phyloP scores from a whole-genome alignment of 768 basidiomycete species.

The Dendrothele bispora region DNA sequence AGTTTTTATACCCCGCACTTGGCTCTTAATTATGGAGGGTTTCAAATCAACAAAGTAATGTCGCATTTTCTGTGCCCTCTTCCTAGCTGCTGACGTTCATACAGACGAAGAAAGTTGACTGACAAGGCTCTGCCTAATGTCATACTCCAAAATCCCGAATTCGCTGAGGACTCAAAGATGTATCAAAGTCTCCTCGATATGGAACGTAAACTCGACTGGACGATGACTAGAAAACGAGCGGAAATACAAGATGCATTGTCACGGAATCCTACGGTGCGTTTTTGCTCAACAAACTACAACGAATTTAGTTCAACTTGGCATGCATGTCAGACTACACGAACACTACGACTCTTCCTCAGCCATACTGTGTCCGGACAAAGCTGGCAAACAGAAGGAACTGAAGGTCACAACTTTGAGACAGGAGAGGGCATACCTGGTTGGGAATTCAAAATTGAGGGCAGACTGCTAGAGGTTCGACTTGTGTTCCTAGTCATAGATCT shows the following conservation, averaged over 20 bases:
- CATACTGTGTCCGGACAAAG: conserved; percentile 84
- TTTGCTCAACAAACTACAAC: neutral
- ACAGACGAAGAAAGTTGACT: conserved; percentile 74
- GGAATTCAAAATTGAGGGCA: conserved; percentile 84
- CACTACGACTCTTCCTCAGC: conserved; percentile 81
- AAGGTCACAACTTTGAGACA: conserved; percentile 63
- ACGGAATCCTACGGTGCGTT: conserved; percentile 64
- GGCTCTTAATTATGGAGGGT: neutral
- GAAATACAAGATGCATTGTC: conserved; percentile 90
- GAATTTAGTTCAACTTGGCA: neutral
- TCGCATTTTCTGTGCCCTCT: neutral
- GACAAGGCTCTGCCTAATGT: conserved; percentile 80
- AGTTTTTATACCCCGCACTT: too few species aligned
- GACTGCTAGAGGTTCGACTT: conserved; percentile 70
- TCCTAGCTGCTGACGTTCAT: conserved; percentile 1
- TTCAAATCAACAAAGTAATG: neutral
- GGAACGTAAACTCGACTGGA: conserved; percentile 94
- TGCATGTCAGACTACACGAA: conserved; percentile 82
- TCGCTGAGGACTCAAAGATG: conserved; percentile 80
- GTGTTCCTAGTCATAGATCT: neutral
- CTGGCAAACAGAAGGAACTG: conserved; percentile 69
- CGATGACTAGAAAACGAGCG: conserved; percentile 84
- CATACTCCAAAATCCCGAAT: conserved; percentile 70
- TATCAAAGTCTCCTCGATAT: conserved; percentile 85
- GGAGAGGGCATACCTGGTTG: conserved; percentile 90